A percentile compares a stretch with the other conserved stretches of the same genome.
Conservation (phyloP, 1,284 basidiomycete species). For the Boletus mariae region DNA sequence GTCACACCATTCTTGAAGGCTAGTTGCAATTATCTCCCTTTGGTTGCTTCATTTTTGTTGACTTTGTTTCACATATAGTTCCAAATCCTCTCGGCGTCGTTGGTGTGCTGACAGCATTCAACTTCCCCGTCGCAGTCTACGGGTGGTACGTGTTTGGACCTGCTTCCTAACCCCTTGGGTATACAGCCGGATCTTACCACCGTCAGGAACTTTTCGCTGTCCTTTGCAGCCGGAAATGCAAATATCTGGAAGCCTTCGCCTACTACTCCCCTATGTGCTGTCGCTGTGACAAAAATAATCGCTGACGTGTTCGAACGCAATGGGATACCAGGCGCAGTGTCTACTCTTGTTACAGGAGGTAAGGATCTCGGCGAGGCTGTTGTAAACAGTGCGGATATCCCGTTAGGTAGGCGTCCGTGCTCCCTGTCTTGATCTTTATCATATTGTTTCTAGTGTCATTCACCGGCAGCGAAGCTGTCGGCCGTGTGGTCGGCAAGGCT, state of each 20-base stretch:
- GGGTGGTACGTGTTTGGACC: conserved; percentile 55
- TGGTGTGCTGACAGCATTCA: conserved; percentile 90
- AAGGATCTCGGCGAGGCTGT: conserved; percentile 78
- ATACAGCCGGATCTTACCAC: conserved; percentile 5
- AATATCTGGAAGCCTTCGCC: conserved; percentile 96
- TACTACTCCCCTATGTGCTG: conserved; percentile 82
- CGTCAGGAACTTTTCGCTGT: conserved; percentile 83
- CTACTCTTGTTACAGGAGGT: conserved; percentile 80
- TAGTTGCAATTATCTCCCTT: conserved; percentile 13
- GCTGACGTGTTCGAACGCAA: conserved; percentile 79
- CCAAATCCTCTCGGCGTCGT: conserved; percentile 92
- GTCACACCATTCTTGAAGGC: conserved; percentile 88
- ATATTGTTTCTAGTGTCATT: conserved; percentile 65
- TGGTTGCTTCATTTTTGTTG: conserved; percentile 6
- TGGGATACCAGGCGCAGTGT: conserved; percentile 78
- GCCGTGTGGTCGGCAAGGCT: conserved; percentile 76
- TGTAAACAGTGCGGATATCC: conserved; percentile 69
- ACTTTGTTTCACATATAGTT: conserved; percentile 44
- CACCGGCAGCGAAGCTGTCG: conserved; percentile 89
- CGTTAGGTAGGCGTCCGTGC: conserved; percentile 49
- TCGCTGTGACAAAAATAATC: conserved; percentile 86
- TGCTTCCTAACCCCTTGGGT: not conserved
- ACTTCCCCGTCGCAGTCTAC: conserved; percentile 91
- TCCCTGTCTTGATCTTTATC: conserved; percentile 1
- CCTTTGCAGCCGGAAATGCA: conserved; percentile 87